Conservation (phyloP, 164 flowering plant species). For the Macadamia tetraphylla region DNA sequence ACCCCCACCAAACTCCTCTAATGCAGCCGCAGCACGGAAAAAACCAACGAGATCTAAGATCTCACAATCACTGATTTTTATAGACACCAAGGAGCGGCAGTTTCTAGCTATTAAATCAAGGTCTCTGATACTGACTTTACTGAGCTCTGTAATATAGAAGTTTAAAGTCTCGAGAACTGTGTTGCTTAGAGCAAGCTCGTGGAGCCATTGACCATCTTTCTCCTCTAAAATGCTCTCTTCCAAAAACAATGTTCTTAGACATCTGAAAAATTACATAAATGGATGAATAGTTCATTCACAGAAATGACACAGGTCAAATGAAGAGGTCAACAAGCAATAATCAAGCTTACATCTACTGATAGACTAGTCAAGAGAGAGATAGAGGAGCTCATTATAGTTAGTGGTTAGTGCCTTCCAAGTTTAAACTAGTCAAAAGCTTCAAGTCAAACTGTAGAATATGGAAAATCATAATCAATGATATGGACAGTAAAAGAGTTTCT, state of each 20-base stretch:
- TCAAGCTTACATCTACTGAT: no score
- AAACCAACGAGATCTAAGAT: conserved; percentile 40
- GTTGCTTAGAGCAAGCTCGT: conserved; percentile 60
- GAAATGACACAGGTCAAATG: background rate
- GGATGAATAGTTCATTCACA: no score
- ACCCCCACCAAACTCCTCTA: conserved; percentile 92
- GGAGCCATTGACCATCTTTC: conserved; percentile 62
- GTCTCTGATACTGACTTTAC: conserved; percentile 31
- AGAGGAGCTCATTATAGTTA: no score
- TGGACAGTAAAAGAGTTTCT: no score
- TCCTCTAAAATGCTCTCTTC: conserved; percentile 56
- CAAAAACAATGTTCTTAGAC: conserved; percentile 41
- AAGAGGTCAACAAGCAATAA: background rate
- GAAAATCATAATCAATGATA: no score
- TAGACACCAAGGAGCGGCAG: conserved; percentile 46
- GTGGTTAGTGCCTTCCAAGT: no score
- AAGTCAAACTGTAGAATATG: no score
- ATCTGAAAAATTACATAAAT: conserved; percentile 33
- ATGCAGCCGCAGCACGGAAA: conserved; percentile 38
- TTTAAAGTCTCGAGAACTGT: conserved; percentile 51
- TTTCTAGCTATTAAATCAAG: conserved; percentile 60
- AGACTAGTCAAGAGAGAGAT: no score
- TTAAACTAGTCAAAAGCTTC: no score
- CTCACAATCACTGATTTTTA: conserved; percentile 63
- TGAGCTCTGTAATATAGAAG: conserved; percentile 53